These are phyloP conservation scores for Amoebophrya sp. DNA, from an alignment of 169 alveolate species.

Conservation along the genomic window DNA sequence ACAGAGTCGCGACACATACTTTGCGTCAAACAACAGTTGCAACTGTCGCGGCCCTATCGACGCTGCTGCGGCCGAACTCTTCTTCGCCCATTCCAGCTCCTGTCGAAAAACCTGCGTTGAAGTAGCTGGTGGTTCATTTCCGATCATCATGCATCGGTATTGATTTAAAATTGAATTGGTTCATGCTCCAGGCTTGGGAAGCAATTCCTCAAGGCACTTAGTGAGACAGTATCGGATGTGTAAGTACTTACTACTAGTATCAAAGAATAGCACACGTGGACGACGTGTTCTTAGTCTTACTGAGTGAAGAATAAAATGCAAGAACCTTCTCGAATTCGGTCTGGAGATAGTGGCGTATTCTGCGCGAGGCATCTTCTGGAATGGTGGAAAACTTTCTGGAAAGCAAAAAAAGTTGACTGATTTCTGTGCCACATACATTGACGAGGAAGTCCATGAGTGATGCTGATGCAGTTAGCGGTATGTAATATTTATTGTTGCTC, in stretches of 20 bases:
- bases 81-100: neutral
- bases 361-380: neutral
- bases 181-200: too few species aligned
- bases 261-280: too few species aligned
- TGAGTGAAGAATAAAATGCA: too few species aligned
- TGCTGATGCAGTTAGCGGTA: neutral
- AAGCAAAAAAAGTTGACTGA: neutral
- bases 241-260: too few species aligned
- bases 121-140: too few species aligned
- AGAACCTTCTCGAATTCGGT: neutral
- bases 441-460: neutral
- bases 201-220: too few species aligned
- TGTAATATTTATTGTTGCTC: neutral
- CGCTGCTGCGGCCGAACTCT: neutral
- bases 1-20: neutral
- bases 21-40: neutral
- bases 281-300: too few species aligned
- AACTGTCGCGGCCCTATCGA: too few species aligned
- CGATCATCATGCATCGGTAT: too few species aligned
- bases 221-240: too few species aligned
- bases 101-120: neutral
- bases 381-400: neutral
- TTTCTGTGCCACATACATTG: neutral
- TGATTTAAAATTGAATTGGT: too few species aligned
- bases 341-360: neutral